These are phyloP conservation scores for Millerago galiae DNA, from an alignment of 805 yeast species.

Conservation along the genomic window DNA sequence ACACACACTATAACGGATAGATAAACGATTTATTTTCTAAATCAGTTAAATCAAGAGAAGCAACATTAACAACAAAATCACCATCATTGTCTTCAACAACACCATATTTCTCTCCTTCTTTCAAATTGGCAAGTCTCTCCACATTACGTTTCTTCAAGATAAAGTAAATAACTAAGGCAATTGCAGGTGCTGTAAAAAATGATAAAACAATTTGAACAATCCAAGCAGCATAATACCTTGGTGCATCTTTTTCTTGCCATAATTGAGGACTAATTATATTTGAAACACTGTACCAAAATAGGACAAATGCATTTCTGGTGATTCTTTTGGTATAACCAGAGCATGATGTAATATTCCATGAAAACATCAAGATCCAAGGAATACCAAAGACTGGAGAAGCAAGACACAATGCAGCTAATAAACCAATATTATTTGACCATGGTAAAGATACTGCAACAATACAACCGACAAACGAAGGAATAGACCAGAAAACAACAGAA, in stretches of 20 bases:
- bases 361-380: slow-evolving; percentile 32
- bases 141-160: slow-evolving; percentile 40
- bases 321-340: slow-evolving; percentile 48
- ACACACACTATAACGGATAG: slow-evolving; percentile 33
- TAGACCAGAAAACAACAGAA: slow-evolving; percentile 30
- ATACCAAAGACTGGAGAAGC: slow-evolving; percentile 41
- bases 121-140: slow-evolving; percentile 26
- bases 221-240: slow-evolving; percentile 44
- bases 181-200: slow-evolving; percentile 38
- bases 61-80: slow-evolving; percentile 32
- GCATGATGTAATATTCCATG: slow-evolving; percentile 29
- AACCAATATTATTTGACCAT: slow-evolving; percentile 38
- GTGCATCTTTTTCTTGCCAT: slow-evolving; percentile 43
- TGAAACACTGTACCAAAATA: slow-evolving; percentile 41
- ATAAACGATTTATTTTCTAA: slow-evolving; percentile 43
- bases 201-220: slow-evolving; percentile 49
- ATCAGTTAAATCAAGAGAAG: slow-evolving; percentile 45
- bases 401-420: slow-evolving; percentile 41
- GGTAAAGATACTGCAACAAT: slow-evolving; percentile 40
- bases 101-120: slow-evolving; percentile 21
- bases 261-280: slow-evolving; percentile 52
- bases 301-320: slow-evolving; percentile 37
- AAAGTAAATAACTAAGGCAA: slow-evolving; percentile 37
- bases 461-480: slow-evolving; percentile 40
- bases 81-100: slow-evolving; percentile 26